Conservation (phyloP, 2,329 filamentous ascomycete species). For the Paracoccidioides brasiliensis region DNA sequence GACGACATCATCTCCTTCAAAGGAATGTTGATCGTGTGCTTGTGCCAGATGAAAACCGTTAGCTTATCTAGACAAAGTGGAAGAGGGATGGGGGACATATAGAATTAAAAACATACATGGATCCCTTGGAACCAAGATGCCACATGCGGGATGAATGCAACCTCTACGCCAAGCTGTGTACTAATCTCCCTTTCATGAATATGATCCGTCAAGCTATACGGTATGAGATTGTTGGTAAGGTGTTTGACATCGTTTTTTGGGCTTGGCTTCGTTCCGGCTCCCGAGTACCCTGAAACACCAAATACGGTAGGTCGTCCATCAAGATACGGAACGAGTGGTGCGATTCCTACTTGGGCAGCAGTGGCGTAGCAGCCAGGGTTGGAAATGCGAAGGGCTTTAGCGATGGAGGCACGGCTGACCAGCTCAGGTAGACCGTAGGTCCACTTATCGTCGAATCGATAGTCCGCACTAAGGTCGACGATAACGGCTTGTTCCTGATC, state of each 20-base stretch:
- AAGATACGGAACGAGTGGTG: constrained; percentile 66
- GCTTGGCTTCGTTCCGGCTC: constrained; percentile 84
- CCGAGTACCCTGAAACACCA: constrained; percentile 86
- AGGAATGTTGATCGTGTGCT: constrained; percentile 80
- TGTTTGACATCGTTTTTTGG: constrained; percentile 83
- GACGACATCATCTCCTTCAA: constrained; percentile 76
- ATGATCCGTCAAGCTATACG: constrained; percentile 85
- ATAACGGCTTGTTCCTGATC: constrained; percentile 60
- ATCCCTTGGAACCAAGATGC: constrained; percentile 97
- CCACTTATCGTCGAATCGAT: constrained; percentile 76
- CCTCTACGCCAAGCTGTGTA: constrained; percentile 55
- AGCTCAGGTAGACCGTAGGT: constrained; percentile 86
- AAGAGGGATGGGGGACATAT: neutral
- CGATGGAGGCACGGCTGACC: constrained; percentile 61
- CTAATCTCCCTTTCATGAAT: constrained; percentile 90
- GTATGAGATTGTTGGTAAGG: constrained; percentile 75
- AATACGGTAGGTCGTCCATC: constrained; percentile 72
- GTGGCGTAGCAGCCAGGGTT: constrained; percentile 96
- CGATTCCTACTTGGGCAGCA: constrained; percentile 76
- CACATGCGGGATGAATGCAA: constrained; percentile 87
- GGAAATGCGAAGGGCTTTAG: constrained; percentile 65
- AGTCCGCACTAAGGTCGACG: constrained; percentile 91
- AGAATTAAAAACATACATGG: constrained; percentile 36
- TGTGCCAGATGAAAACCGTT: constrained; percentile 4
- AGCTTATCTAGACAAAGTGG: constrained; percentile 5